Evolutionary conservation across 306 rosid species (phyloP).

Genomic region (Vachellia collinsii): DNA sequence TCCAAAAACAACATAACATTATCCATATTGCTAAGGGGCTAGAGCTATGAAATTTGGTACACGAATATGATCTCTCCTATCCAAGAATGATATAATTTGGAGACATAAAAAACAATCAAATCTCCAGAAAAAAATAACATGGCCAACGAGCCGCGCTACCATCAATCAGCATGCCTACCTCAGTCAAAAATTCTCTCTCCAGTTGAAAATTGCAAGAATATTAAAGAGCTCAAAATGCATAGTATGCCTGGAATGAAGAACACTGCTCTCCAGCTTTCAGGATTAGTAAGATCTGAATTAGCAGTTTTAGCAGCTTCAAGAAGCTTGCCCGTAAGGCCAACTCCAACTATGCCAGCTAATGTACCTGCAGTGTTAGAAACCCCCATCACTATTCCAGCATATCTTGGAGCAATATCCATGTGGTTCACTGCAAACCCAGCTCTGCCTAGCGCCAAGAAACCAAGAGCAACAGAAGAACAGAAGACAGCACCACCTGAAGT

Average conservation of each 20-base stretch:
- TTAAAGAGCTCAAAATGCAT: constrained; percentile 76
- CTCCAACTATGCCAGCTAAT: constrained; percentile 91
- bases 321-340: constrained; percentile 82
- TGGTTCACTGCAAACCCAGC: constrained; percentile 99
- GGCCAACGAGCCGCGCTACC: constrained; percentile 24
- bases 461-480: constrained; percentile 95
- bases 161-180: constrained; percentile 41
- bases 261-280: constrained; percentile 88
- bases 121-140: constrained; percentile 22
- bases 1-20: constrained; percentile 19
- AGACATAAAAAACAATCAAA: constrained; percentile 43
- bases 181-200: constrained; percentile 97
- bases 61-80: constrained; percentile 27
- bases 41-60: constrained; percentile 32
- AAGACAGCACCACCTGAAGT: constrained; percentile 89
- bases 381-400: constrained; percentile 98
- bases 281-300: constrained; percentile 78
- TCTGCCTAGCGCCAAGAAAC: constrained; percentile 94
- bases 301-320: constrained; percentile 82
- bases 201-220: constrained; percentile 78
- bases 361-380: constrained; percentile 97
- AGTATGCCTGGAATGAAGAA: constrained; percentile 84
- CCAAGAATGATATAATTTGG: constrained; percentile 49
- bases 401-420: constrained; percentile 95
- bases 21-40: constrained; percentile 8